These are phyloP conservation scores for Chlorophyllum brunneum DNA, from an alignment of 768 basidiomycete genomes.

Conservation along the genomic window DNA sequence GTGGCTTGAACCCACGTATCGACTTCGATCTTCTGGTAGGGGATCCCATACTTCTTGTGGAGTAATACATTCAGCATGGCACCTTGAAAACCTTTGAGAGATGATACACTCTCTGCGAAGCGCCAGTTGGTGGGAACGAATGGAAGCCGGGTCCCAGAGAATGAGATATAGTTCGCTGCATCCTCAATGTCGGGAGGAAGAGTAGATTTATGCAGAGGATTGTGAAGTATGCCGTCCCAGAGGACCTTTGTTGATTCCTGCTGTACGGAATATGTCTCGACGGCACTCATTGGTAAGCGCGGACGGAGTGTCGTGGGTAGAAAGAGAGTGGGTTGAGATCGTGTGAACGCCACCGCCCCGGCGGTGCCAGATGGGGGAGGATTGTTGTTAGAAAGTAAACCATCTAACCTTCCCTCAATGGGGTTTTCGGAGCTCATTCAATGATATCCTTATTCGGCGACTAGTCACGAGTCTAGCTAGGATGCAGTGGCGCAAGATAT, in stretches of 20 bases:
- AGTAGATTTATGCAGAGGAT: conserved; percentile 13
- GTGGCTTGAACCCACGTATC: conserved; percentile 19
- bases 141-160: conserved; percentile 14
- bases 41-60: conserved; percentile 19
- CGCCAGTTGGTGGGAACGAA: conserved; percentile 22
- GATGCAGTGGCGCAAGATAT: no score
- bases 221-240: conserved; percentile 14
- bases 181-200: conserved; percentile 15
- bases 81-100: conserved; percentile 24
- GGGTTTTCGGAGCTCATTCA: no score
- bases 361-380: no score
- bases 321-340: no score
- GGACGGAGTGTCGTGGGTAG: not conserved
- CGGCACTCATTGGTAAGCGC: not conserved
- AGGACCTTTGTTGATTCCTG: conserved; percentile 10
- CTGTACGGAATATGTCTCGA: conserved; percentile 13
- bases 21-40: conserved; percentile 21
- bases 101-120: conserved; percentile 24
- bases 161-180: conserved; percentile 15
- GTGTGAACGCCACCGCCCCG: no score
- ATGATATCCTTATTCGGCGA: no score
- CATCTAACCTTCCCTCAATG: no score
- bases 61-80: conserved; percentile 22
- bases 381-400: no score
- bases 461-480: no score